Conservation (phyloP, 805 yeast genomes). For the Ogataea allantospora region DNA sequence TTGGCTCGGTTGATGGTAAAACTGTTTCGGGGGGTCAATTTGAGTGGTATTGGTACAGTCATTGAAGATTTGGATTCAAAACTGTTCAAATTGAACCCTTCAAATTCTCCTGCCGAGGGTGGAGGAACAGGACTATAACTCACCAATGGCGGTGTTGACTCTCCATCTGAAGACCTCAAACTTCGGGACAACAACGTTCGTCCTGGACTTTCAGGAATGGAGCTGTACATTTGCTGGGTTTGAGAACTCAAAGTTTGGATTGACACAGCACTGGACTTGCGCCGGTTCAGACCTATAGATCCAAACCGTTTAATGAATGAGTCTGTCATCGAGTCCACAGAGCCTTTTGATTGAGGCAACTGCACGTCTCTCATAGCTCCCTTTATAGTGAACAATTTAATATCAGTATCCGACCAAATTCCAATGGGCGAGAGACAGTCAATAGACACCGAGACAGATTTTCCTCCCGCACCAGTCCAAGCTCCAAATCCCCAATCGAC, state of each 20-base stretch:
- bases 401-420: conserved; percentile 45
- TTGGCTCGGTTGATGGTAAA: conserved; percentile 3
- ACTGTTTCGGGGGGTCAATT: conserved; percentile 24
- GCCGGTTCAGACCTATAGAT: conserved; percentile 36
- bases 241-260: conserved; percentile 12
- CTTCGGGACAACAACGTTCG: conserved; percentile 7
- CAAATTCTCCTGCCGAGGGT: conserved; percentile 8
- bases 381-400: conserved; percentile 42
- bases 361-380: conserved; percentile 16
- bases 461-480: conserved; percentile 14
- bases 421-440: conserved; percentile 28
- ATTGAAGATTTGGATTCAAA: conserved; percentile 5
- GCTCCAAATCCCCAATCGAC: conserved; percentile 36
- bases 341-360: conserved; percentile 38
- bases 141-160: conserved; percentile 14
- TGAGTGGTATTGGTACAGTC: conserved; percentile 19
- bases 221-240: neutral
- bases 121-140: conserved; percentile 22
- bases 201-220: conserved; percentile 4
- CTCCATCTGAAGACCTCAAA: neutral
- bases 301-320: conserved; percentile 48
- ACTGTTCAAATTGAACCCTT: conserved; percentile 8
- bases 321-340: conserved; percentile 49
- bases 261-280: conserved; percentile 30
- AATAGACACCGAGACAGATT: conserved; percentile 6